Percentiles rank a stretch among this genome's conserved stretches.
Evolutionary conservation across 352 stramenopile genomes (phyloP).

Genomic region (Thraustochytrium sp.): DNA sequence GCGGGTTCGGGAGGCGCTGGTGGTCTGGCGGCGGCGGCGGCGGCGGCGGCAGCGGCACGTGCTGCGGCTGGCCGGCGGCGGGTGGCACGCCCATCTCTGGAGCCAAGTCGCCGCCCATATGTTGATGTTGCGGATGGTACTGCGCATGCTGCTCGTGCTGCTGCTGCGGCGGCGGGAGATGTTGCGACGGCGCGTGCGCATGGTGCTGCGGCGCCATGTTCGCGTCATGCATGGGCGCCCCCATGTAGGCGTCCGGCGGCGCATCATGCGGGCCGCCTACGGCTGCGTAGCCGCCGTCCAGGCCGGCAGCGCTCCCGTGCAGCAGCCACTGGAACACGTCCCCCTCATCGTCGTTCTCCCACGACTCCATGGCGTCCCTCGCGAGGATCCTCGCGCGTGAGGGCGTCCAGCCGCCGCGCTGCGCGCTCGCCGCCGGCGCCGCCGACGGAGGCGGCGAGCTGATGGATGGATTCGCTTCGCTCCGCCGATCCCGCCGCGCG

Average conservation of each 20-base stretch:
- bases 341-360: background rate
- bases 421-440: background rate
- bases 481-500: too few relatives aligned
- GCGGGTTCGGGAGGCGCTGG: too few relatives aligned
- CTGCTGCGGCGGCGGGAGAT: background rate
- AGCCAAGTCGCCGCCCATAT: too few relatives aligned
- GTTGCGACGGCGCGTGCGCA: background rate
- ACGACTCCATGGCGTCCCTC: background rate
- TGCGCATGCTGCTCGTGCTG: background rate
- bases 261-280: background rate
- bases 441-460: background rate
- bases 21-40: too few relatives aligned
- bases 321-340: constrained; percentile 17
- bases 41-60: too few relatives aligned
- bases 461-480: too few relatives aligned
- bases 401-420: background rate
- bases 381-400: background rate
- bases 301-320: background rate
- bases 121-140: background rate
- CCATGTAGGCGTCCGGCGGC: background rate
- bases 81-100: too few relatives aligned
- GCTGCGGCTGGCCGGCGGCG: too few relatives aligned
- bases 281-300: background rate
- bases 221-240: too few relatives aligned
- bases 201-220: background rate